phyloP scores from a whole-genome alignment of 2,329 filamentous ascomycete genomes.

The Apiospora malaysiana region DNA sequence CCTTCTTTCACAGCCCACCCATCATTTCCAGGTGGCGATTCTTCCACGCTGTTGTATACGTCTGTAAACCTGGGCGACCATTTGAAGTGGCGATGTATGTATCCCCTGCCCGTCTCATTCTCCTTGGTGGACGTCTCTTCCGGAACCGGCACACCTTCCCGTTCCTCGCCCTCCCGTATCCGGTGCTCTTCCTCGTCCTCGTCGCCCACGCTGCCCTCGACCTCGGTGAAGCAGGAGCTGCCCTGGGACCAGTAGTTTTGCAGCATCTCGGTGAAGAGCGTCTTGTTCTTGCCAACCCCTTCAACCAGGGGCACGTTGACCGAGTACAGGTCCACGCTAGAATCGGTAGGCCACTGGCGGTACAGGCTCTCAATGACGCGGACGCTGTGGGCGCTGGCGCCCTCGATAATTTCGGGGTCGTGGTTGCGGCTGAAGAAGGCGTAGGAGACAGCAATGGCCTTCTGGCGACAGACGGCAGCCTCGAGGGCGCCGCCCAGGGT shows the following conservation, averaged over 20 bases:
- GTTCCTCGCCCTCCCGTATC: slow-evolving; percentile 67
- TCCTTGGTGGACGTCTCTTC: slow-evolving; percentile 30
- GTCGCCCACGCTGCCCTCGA: slow-evolving; percentile 69
- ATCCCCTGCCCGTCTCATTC: slow-evolving; percentile 45
- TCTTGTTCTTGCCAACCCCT: slow-evolving; percentile 72
- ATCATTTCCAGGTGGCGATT: slow-evolving; percentile 81
- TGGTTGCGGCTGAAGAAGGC: slow-evolving; percentile 89
- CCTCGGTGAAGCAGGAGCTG: slow-evolving; percentile 79
- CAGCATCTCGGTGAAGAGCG: slow-evolving; percentile 84
- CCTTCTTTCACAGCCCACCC: slow-evolving; percentile 92
- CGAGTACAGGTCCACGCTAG: slow-evolving; percentile 80
- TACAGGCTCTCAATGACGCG: slow-evolving; percentile 80
- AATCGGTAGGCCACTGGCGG: slow-evolving; percentile 72
- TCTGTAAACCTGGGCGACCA: slow-evolving; percentile 90
- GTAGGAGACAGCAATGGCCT: slow-evolving; percentile 83
- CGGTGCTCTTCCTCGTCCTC: slow-evolving; percentile 74
- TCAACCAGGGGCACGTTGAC: slow-evolving; percentile 89
- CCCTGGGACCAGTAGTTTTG: slow-evolving; percentile 90
- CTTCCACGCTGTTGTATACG: slow-evolving; percentile 86
- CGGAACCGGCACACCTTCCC: slow-evolving; percentile 30
- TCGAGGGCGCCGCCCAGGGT: slow-evolving; percentile 80
- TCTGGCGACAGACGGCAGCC: slow-evolving; percentile 72
- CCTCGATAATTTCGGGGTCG: slow-evolving; percentile 79
- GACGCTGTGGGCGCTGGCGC: slow-evolving; percentile 75
- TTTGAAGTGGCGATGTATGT: slow-evolving; percentile 88